Base-by-base conservation (phyloP, 1,284 basidiomycete genomes). In the Austroboletus novae-zelandiae region DNA sequence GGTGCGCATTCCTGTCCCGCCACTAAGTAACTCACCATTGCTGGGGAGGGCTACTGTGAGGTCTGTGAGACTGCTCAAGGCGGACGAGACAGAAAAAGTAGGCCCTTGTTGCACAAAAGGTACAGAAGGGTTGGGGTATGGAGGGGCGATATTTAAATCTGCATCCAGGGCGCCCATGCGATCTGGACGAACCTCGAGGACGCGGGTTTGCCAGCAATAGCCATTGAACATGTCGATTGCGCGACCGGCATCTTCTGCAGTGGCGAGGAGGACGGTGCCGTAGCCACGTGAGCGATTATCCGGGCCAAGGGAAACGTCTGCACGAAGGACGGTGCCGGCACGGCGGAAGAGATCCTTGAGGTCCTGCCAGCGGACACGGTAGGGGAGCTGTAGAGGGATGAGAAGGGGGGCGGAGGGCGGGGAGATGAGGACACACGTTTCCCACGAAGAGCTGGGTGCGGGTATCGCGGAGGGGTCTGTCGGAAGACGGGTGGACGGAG, bases 361-460 rank as follows among this genome's bases (percentile, higher is more conserved):
- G 71, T 99, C 96, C 73, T 99, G 96, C 96, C 96, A 99, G 44
- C 93, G 93, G 40, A 94, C 94, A 68, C 94, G 92, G 65, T 91
- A 91, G 0, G 95, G 96, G 34, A 97, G 75, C 94, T 97, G 61
- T 8, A 29, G 0, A 5, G 17, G 15, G 23, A 7, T 18, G 30
- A 18, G 29, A 9, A 9, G 31, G 9, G 2, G 40, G 7, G 34
- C 20, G 15, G 2, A 31, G 36, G 32, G 45, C 18, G 9, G 48
- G 40, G 15, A 17, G 25, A 29, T 44, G 48, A 43, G 17, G 5
- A 74, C 86, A 61, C 64, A 94, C 91, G 67, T 96, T 96, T 53
- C 91, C 90, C 59, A 97, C 85, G 61, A 94, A 97, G 37, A 97
- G 79, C 67, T 96, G 93, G 56, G 91, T 89, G 43, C 89, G 88